Conservation (phyloP, 2,329 filamentous ascomycete species). For the Grosmannia serpens region DNA sequence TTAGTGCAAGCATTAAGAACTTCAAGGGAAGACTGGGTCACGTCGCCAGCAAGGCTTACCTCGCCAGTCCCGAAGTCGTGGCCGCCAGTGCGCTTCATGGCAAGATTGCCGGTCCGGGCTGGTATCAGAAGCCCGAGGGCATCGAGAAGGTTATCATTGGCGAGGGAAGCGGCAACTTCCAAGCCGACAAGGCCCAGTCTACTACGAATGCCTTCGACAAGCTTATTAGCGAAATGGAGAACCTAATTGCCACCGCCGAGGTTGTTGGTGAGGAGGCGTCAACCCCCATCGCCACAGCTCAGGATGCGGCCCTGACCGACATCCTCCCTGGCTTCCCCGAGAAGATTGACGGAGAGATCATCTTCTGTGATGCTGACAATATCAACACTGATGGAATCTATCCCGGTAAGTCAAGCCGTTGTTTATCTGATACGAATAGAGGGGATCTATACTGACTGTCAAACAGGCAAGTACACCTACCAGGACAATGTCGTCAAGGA, state of each 20-base stretch:
- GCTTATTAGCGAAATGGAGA: slow-evolving; percentile 57
- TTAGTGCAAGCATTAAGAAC: slow-evolving; percentile 75
- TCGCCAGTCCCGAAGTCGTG: slow-evolving; percentile 82
- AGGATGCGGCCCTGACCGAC: slow-evolving; percentile 44
- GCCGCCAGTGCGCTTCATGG: slow-evolving; percentile 74
- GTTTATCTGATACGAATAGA: no score
- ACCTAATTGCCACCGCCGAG: slow-evolving; percentile 37
- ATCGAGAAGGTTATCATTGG: slow-evolving; percentile 24
- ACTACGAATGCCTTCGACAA: slow-evolving; percentile 62
- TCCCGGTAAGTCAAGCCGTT: no score
- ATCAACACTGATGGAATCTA: slow-evolving; percentile 92
- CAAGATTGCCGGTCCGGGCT: slow-evolving; percentile 63
- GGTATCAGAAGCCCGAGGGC: slow-evolving; percentile 46
- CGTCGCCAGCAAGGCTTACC: slow-evolving; percentile 56
- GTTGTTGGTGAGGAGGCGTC: slow-evolving; percentile 30
- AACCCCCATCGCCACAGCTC: slow-evolving; percentile 19
- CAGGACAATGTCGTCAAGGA: slow-evolving; percentile 68
- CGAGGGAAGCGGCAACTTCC: slow-evolving; percentile 14
- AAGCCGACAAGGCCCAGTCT: slow-evolving; percentile 10
- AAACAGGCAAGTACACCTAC: slow-evolving; percentile 58
- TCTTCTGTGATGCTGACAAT: slow-evolving; percentile 73
- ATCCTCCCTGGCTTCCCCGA: slow-evolving; percentile 81
- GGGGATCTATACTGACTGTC: no score
- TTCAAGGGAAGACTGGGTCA: slow-evolving; percentile 88
- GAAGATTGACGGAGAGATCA: slow-evolving; percentile 71